Conservation (phyloP, 139 green algal species). For the Auxenochlorella pyrenoidosa region DNA sequence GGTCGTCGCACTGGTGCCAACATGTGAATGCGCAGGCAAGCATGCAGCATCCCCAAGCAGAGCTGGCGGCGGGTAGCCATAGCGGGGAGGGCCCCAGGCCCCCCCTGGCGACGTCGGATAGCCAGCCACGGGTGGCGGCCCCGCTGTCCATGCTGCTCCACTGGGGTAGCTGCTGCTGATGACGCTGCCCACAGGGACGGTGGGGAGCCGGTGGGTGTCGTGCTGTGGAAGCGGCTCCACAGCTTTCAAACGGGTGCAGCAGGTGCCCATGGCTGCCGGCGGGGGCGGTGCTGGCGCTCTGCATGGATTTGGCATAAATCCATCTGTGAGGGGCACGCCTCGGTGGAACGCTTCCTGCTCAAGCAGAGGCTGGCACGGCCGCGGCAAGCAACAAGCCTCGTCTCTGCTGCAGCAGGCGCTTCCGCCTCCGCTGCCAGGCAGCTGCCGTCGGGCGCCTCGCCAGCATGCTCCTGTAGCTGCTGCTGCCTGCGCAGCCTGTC, state of each 20-base stretch:
- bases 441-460: neutral
- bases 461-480: neutral
- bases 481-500: neutral
- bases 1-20: too few relatives aligned
- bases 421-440: too few relatives aligned
- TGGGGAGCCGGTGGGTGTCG: neutral
- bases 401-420: too few relatives aligned
- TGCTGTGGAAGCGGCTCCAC: neutral
- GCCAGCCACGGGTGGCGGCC: too few relatives aligned
- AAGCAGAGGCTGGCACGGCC: too few relatives aligned
- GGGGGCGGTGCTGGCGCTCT: too few relatives aligned
- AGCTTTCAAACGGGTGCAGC: neutral
- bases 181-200: neutral
- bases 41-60: neutral
- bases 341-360: too few relatives aligned
- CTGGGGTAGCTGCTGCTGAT: neutral
- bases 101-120: neutral
- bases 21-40: neutral
- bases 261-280: neutral
- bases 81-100: neutral
- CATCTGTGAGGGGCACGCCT: too few relatives aligned
- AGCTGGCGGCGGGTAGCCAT: neutral
- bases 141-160: neutral
- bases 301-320: neutral
- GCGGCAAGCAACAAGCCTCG: too few relatives aligned